Base-by-base conservation (phyloP, 2,329 filamentous ascomycete species). In the Ophiostoma sp. region DNA sequence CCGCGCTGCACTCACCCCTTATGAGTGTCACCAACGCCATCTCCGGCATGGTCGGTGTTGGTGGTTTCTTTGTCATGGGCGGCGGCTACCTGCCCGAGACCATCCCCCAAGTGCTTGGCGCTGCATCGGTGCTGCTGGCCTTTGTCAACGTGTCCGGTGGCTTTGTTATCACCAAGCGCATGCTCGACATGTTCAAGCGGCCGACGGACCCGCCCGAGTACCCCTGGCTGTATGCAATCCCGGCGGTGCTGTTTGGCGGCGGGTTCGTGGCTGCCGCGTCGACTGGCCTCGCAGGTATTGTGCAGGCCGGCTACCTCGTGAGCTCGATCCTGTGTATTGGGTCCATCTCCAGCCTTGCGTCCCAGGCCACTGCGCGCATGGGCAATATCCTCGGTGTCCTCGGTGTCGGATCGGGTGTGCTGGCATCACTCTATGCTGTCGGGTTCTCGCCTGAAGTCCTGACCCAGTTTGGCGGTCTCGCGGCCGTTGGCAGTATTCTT, bases 21-120 rank as follows among this genome's bases (percentile, higher is more conserved):
- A 96, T 97, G 93, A 93, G 90, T 73, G 92, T 96, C 47, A 96
- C 93, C 7, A 96, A 97, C 76, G 93, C 93, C 41, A 96, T 96
- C 73, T 95, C 91, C 44, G 92, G 86, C 67, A 92, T 97, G 89
- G 93, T 96, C 42, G 93, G 92, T 69, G 84, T 97, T 70, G 93
- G 92, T 68, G 92, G 93, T 12, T 83, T 96, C 72, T 97, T 96
- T 79, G 88, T 96, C 67, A 89, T 97, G 80, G 93, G 92, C 12
- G 92, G 92, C 42, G 92, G 92, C 38, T 89, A 88, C 74, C 72
- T 92, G 0, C 91, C 91, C 0, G 86, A 88, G 73, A 96, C 91
- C 0, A 82, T 96, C 5, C 92, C 92, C 0, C 92, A 96, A 75
- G 78, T 80, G 2, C 86, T 97, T 47, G 93, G 92, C 67, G 90